Conservation (phyloP, 2,329 filamentous ascomycete genomes). For the Aspergillus versicolor region DNA sequence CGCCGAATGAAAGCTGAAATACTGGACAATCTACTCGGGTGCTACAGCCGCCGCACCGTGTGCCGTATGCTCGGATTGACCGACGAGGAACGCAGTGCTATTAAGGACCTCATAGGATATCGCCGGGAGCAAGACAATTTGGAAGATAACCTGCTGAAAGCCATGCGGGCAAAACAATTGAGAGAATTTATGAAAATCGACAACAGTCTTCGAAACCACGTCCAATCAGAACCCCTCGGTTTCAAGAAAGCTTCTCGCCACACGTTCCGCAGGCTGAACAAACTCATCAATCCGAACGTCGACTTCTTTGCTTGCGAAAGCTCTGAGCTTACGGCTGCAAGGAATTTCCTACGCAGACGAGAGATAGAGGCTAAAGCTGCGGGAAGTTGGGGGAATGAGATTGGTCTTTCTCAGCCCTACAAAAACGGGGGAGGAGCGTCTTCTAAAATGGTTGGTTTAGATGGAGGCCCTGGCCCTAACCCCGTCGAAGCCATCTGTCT, state of each 20-base stretch:
- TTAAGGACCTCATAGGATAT: conserved; percentile 16
- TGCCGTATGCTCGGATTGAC: conserved; percentile 27
- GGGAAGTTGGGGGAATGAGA: conserved; percentile 34
- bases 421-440: neutral
- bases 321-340: conserved; percentile 32
- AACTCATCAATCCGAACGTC: conserved; percentile 20
- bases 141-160: conserved; percentile 29
- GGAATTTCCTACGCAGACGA: conserved; percentile 29
- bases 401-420: conserved; percentile 14
- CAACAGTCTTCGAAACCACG: conserved; percentile 26
- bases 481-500: neutral
- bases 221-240: conserved; percentile 28
- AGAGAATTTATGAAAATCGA: conserved; percentile 32
- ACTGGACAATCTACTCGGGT: conserved; percentile 29
- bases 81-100: conserved; percentile 19
- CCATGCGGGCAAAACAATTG: conserved; percentile 39
- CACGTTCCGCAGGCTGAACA: conserved; percentile 14
- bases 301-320: conserved; percentile 31
- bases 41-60: conserved; percentile 21
- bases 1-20: conserved; percentile 37
- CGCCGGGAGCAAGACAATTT: conserved; percentile 27
- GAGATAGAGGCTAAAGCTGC: conserved; percentile 29
- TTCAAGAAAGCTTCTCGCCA: conserved; percentile 27
- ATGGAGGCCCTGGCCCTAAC: neutral
- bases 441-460: neutral